phyloP scores from a whole-genome alignment of 306 rosid genomes.

The Cucurbita ficifolia region DNA sequence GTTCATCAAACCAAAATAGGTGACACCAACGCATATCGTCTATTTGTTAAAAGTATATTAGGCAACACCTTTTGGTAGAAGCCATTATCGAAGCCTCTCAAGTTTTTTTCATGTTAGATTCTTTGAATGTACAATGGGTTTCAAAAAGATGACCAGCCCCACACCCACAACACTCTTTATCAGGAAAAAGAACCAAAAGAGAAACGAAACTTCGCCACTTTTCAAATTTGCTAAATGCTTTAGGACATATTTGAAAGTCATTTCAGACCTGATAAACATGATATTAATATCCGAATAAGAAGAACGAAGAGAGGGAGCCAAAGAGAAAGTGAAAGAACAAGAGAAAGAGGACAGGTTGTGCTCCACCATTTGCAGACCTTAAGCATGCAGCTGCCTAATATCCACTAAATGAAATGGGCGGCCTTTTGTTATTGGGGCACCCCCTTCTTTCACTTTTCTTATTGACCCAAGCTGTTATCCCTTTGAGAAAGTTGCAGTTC shows the following conservation, averaged over 20 bases:
- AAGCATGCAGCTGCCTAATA: not conserved
- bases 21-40: not conserved
- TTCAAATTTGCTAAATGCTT: no score
- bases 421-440: not conserved
- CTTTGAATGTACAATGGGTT: slow-evolving; percentile 5
- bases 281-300: no score
- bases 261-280: no score
- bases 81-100: not conserved
- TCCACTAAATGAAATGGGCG: not conserved
- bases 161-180: not conserved
- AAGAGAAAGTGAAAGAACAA: not conserved
- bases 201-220: not conserved
- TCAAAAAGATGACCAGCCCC: not conserved
- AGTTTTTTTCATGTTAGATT: not conserved
- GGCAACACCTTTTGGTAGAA: not conserved
- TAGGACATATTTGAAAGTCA: no score
- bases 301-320: not conserved
- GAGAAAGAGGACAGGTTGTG: not conserved
- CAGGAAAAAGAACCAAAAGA: not conserved
- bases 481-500: not conserved
- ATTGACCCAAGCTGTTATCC: not conserved
- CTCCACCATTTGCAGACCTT: not conserved
- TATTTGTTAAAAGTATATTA: not conserved
- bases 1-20: not conserved
- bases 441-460: not conserved